Evolutionary conservation across 2,329 filamentous ascomycete genomes (phyloP), one percentile per base, ranked within the genome.

Genomic region (Paraphoma sp.): DNA sequence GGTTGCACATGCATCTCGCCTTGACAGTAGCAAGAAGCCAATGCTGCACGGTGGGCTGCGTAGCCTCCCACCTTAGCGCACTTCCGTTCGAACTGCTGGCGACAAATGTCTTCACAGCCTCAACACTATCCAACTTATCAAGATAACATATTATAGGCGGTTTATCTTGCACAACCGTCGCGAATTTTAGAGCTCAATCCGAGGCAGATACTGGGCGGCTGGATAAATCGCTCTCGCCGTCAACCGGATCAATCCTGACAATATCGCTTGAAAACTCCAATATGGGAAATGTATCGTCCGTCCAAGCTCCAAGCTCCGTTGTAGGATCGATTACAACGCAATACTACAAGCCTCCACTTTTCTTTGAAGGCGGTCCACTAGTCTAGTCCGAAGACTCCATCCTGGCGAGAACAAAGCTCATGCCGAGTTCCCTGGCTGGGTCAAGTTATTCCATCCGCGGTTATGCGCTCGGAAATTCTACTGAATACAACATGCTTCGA

Each of bases 161-260:
- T 57, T n/a, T 11, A 45, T 29, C 43, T 51, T 16, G 12, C 28
- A 28, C 29, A 11, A 36, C 40, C 16, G 52, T 55, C 56, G 56
- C 46, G 49, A 56, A 53, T 38, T 16, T 45, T 41, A 48, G n/a
- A 46, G 29, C 36, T 42, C 14, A n/a, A 53, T 54, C 48, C 59
- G 47, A 54, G 42, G n/a, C 38, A 52, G 54, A 58, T 58, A 64
- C 47, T 51, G 51, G 59, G 63, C 64, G 62, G 60, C 51, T 67
- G 66, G 62, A 54, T 70, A 69, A 70, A 58, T 59, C 55, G 12
- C 30, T 17, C 17, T 30, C 23, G 38, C 47, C 41, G 53, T 48
- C 53, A 48, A 45, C 17, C 51, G 17, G 28, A 42, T 47, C 16
- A 29, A 49, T 53, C 31, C 30, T 28, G 14, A 45, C 58, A 60